Evolutionary conservation across 192 early-diverging fungal genomes (phyloP).

Genomic region (Coemansia sp.): DNA sequence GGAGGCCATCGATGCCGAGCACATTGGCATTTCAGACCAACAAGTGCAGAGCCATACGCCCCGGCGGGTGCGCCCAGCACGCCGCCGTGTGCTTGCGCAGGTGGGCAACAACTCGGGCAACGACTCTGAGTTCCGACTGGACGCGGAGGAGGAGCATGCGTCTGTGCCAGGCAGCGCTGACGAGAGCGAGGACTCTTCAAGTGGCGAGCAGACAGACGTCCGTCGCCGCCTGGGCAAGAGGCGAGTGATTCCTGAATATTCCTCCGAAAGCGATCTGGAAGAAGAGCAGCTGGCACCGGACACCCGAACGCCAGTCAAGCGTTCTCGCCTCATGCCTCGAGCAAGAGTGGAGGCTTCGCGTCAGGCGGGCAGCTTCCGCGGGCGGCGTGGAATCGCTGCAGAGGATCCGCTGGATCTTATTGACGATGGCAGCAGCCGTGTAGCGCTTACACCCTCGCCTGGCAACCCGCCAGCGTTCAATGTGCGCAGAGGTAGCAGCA

Average conservation of each 20-base stretch:
- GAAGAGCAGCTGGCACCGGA: not conserved
- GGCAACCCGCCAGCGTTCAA: conserved; percentile 8
- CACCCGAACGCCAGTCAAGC: not conserved
- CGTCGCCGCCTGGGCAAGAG: not conserved
- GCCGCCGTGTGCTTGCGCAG: not conserved
- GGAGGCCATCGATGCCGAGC: conserved; percentile 15
- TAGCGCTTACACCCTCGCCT: conserved; percentile 34
- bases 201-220: not conserved
- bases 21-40: conserved; percentile 18
- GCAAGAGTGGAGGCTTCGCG: no score
- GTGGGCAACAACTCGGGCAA: not conserved
- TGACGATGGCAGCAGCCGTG: not conserved
- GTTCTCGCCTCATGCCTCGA: not conserved
- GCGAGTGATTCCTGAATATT: not conserved
- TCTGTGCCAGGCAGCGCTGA: not conserved
- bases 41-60: conserved; percentile 7
- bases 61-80: conserved; percentile 6
- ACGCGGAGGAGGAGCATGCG: not conserved
- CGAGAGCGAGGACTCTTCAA: not conserved
- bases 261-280: not conserved
- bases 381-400: conserved; percentile 40
- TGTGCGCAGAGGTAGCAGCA: not conserved
- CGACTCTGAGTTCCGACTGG: conserved; percentile 8
- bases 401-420: conserved; percentile 13
- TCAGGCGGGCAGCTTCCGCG: conserved; percentile 17